Evolutionary conservation across 176 grass and related monocot genomes (phyloP).

Genomic region (Carex myosuroides): DNA sequence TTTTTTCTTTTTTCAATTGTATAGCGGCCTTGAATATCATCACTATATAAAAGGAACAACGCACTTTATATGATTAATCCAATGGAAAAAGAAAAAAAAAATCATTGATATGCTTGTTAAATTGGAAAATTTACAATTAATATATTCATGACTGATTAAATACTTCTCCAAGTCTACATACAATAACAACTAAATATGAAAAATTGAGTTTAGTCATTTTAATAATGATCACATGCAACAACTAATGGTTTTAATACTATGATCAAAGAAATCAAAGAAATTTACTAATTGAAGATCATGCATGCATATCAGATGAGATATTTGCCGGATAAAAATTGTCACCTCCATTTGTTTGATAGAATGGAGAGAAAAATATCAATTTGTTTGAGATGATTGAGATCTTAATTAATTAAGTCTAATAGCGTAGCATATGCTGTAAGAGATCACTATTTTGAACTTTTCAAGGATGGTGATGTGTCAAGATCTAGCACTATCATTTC

Average conservation of each 20-base stretch:
- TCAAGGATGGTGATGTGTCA: conserved; percentile 9
- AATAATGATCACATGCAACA: background rate
- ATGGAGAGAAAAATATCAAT: background rate
- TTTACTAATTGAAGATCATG: background rate
- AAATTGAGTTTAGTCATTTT: background rate
- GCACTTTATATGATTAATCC: background rate
- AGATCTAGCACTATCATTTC: background rate
- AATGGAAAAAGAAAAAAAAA: background rate
- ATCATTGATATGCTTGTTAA: background rate
- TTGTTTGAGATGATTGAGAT: background rate
- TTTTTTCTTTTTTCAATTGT: background rate
- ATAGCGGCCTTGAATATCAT: background rate
- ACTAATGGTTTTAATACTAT: background rate
- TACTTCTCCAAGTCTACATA: background rate
- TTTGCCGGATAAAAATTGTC: background rate
- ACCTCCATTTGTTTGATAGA: background rate
- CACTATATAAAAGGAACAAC: background rate
- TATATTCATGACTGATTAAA: background rate
- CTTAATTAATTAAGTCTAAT: conserved; percentile 10
- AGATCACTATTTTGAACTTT: conserved; percentile 17
- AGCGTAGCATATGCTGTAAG: background rate
- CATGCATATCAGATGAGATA: background rate
- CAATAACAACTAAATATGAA: background rate
- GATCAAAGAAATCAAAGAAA: background rate
- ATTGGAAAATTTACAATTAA: background rate